Evolutionary conservation across 257 asterid species (phyloP).

Genomic region (Solanum etuberosum): DNA sequence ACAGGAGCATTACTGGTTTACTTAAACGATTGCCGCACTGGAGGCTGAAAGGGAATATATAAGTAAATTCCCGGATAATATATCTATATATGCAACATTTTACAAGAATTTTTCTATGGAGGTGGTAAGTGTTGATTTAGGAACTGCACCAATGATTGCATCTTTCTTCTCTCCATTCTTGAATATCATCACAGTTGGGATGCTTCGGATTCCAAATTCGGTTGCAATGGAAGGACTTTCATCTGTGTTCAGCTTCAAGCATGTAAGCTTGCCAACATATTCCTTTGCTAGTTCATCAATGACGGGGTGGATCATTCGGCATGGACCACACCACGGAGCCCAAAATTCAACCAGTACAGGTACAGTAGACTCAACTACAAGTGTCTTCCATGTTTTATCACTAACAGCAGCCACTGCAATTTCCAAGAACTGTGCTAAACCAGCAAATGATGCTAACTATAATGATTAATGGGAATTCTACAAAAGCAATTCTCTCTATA

Average conservation of each 20-base stretch:
- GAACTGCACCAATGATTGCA: slow-evolving; percentile 86
- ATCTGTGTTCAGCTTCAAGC: slow-evolving; percentile 87
- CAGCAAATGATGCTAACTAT: not conserved
- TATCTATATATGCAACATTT: slow-evolving; percentile 8
- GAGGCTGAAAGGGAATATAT: not conserved
- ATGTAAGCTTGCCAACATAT: slow-evolving; percentile 63
- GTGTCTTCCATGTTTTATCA: slow-evolving; percentile 51
- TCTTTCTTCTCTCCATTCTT: slow-evolving; percentile 86
- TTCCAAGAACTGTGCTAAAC: not conserved
- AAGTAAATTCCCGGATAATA: slow-evolving; percentile 3
- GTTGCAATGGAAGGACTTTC: slow-evolving; percentile 71
- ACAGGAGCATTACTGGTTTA: slow-evolving; percentile 38
- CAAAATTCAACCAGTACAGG: slow-evolving; percentile 92
- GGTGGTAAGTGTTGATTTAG: slow-evolving; percentile 55
- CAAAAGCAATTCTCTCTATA: not conserved
- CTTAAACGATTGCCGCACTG: slow-evolving; percentile 9
- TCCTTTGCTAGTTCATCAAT: slow-evolving; percentile 71
- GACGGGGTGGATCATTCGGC: slow-evolving; percentile 85
- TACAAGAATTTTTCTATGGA: slow-evolving; percentile 74
- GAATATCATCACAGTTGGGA: slow-evolving; percentile 83
- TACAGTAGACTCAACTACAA: slow-evolving; percentile 34
- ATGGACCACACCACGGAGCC: slow-evolving; percentile 99
- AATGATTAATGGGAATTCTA: not conserved
- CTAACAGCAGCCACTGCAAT: slow-evolving; percentile 50
- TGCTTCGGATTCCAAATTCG: slow-evolving; percentile 79